Conservation (phyloP, 129 eudicot species). For the Sambucus nigra region DNA sequence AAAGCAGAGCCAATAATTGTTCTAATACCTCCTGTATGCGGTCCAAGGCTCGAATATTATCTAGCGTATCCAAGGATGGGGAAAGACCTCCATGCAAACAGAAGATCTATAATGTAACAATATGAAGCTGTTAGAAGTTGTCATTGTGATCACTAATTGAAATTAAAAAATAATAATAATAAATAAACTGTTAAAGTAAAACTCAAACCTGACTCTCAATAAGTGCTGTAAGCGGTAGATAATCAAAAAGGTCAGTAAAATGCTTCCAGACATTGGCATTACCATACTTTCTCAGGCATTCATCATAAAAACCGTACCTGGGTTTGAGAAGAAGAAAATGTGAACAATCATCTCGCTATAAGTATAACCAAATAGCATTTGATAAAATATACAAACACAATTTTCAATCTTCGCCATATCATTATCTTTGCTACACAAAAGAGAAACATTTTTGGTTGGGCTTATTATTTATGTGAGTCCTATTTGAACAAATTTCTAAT, state of each 20-base stretch:
- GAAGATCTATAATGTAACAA: conserved; percentile 40
- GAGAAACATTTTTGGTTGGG: no score
- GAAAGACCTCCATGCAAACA: conserved; percentile 96
- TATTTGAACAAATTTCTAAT: no score
- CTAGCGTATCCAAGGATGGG: conserved; percentile 79
- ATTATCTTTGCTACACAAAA: no score
- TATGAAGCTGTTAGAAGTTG: conserved; percentile 3
- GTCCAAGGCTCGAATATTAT: conserved; percentile 82
- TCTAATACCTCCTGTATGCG: conserved; percentile 75
- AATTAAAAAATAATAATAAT: neutral
- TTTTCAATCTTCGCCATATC: no score
- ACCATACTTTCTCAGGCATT: conserved; percentile 78
- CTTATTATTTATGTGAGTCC: no score
- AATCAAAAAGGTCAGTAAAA: conserved; percentile 79
- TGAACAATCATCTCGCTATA: neutral
- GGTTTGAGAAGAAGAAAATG: conserved; percentile 1
- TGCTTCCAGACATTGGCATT: conserved; percentile 79
- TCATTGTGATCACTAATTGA: no score
- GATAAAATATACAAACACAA: no score
- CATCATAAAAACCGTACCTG: conserved; percentile 89
- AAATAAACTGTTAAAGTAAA: neutral
- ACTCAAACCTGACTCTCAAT: conserved; percentile 77
- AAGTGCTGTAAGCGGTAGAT: conserved; percentile 76
- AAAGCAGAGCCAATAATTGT: neutral
- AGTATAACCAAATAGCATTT: neutral